Conservation (phyloP, 2,329 filamentous ascomycete species). For the Calonectria multiphialidica region DNA sequence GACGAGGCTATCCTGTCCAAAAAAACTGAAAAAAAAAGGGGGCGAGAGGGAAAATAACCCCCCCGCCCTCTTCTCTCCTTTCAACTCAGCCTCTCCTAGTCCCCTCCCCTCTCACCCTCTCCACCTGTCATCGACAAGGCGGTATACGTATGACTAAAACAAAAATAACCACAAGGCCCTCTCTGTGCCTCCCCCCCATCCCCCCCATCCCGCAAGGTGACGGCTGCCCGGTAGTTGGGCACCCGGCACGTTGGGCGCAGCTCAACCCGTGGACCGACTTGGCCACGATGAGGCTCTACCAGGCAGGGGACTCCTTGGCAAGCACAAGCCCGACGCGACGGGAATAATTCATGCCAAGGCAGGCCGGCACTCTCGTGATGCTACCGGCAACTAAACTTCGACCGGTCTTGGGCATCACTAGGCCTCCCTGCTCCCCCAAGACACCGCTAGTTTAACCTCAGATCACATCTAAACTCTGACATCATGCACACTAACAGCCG, state of each 20-base stretch:
- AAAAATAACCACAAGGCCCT: not conserved
- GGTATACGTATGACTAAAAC: not conserved
- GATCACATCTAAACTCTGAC: constrained; percentile 1
- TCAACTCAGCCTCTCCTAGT: not conserved
- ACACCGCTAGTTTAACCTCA: constrained; percentile 12
- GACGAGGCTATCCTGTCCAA: too few relatives aligned
- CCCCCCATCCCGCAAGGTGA: not conserved
- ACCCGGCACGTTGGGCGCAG: not conserved
- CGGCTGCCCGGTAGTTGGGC: not conserved
- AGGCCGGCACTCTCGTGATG: not conserved
- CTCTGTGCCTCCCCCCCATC: not conserved
- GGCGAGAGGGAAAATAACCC: not conserved
- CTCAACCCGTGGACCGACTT: not conserved
- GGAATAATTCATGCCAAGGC: constrained; percentile 3
- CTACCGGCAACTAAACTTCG: not conserved
- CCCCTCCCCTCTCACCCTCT: not conserved
- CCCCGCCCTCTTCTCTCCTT: not conserved
- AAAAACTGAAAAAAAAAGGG: too few relatives aligned
- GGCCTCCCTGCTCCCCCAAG: not conserved
- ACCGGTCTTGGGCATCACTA: constrained; percentile 5
- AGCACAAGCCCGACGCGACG: not conserved
- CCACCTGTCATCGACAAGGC: not conserved
- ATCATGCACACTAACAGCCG: not conserved
- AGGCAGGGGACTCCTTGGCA: not conserved
- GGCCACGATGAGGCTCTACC: not conserved